phyloP scores from a whole-genome alignment of 2,329 filamentous ascomycete species.

The Fusarium sambucinum region DNA sequence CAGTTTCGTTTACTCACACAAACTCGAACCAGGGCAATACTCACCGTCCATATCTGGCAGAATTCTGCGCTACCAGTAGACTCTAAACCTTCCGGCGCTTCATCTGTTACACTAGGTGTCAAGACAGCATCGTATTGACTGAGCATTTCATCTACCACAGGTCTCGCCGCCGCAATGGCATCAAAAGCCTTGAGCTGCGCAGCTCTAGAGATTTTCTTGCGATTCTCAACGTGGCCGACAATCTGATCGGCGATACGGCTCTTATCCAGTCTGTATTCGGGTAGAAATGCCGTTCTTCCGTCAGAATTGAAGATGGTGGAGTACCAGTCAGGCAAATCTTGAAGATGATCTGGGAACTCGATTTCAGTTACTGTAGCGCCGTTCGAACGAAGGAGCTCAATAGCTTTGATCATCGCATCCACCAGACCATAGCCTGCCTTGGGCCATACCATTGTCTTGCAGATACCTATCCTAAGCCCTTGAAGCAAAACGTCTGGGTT shows the following conservation, averaged over 20 bases:
- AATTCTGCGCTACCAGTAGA: slow-evolving; percentile 66
- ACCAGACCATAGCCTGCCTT: slow-evolving; percentile 56
- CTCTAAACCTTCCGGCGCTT: slow-evolving; percentile 63
- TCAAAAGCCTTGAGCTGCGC: slow-evolving; percentile 65
- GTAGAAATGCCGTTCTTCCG: slow-evolving; percentile 63
- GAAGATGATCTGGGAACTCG: slow-evolving; percentile 57
- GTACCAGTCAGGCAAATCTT: slow-evolving; percentile 49
- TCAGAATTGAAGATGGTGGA: slow-evolving; percentile 64
- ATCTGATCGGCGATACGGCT: slow-evolving; percentile 55
- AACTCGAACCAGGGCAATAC: slow-evolving; percentile 7
- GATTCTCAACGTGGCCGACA: slow-evolving; percentile 65
- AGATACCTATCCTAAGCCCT: slow-evolving; percentile 62
- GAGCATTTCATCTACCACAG: slow-evolving; percentile 63
- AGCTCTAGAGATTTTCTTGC: slow-evolving; percentile 53
- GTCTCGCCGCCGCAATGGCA: slow-evolving; percentile 61
- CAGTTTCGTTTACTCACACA: background rate
- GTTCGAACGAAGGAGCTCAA: slow-evolving; percentile 52
- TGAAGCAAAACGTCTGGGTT: slow-evolving; percentile 50
- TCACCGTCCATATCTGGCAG: slow-evolving; percentile 63
- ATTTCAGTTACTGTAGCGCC: slow-evolving; percentile 66
- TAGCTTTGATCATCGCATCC: slow-evolving; percentile 54
- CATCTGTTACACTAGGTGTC: slow-evolving; percentile 68
- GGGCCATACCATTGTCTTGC: slow-evolving; percentile 64
- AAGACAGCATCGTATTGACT: slow-evolving; percentile 64
- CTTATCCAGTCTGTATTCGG: slow-evolving; percentile 62